phyloP scores from a whole-genome alignment of 1,284 basidiomycete species.

The Coriolopsis trogii region DNA sequence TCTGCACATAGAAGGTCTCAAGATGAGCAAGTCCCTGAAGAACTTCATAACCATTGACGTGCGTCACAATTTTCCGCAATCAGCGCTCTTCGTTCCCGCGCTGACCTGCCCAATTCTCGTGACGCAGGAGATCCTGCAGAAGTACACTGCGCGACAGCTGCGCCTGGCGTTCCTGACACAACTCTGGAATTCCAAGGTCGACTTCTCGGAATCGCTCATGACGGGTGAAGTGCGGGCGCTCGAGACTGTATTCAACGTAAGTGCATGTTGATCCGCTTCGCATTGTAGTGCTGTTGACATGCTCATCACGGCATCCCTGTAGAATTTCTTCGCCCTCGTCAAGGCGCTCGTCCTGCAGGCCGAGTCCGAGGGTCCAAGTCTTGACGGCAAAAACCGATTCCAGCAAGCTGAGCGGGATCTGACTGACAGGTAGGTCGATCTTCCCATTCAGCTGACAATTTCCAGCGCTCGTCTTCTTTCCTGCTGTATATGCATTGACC shows the following conservation, averaged over 20 bases:
- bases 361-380: constrained; percentile 47
- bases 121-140: constrained; percentile 84
- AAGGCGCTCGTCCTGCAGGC: constrained; percentile 78
- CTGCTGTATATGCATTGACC: too few species aligned
- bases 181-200: constrained; percentile 91
- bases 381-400: constrained; percentile 66
- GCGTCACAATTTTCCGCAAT: constrained; percentile 35
- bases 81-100: background rate
- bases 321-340: constrained; percentile 95
- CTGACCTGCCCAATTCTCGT: background rate
- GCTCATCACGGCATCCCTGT: constrained; percentile 4
- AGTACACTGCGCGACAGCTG: constrained; percentile 87
- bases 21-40: constrained; percentile 99
- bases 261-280: too few species aligned
- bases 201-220: constrained; percentile 92
- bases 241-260: constrained; percentile 87
- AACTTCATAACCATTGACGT: constrained; percentile 99
- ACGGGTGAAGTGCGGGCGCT: constrained; percentile 87
- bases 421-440: constrained; percentile 51
- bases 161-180: constrained; percentile 94
- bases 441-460: background rate
- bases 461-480: too few species aligned
- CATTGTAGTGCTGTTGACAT: background rate
- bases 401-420: constrained; percentile 69
- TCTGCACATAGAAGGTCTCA: constrained; percentile 97